A percentile compares a stretch with the other conserved stretches of the same genome.
phyloP scores from a whole-genome alignment of 257 asterid genomes.

The Nicotiana attenuata region DNA sequence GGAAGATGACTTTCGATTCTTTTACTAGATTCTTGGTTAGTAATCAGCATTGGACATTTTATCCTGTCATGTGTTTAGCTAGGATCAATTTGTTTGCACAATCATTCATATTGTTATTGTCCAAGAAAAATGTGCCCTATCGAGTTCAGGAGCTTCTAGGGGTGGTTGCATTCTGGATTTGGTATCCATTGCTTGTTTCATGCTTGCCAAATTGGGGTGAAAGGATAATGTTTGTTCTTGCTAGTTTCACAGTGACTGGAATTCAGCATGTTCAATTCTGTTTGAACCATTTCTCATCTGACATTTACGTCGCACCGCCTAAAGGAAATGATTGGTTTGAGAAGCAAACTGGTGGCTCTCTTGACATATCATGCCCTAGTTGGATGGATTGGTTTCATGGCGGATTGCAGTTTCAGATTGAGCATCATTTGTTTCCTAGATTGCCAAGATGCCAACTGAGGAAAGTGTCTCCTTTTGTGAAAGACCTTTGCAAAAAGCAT shows the following conservation, averaged over 20 bases:
- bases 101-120: conserved; percentile 43
- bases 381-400: conserved; percentile 99
- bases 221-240: conserved; percentile 42
- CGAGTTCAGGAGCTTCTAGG: conserved; percentile 55
- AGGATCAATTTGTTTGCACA: conserved; percentile 68
- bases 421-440: conserved; percentile 81
- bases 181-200: conserved; percentile 81
- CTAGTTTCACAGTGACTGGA: conserved; percentile 56
- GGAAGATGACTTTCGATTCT: conserved; percentile 47
- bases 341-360: conserved; percentile 69
- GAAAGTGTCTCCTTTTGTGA: conserved; percentile 58
- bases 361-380: conserved; percentile 49
- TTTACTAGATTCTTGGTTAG: conserved; percentile 57
- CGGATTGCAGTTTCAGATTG: conserved; percentile 82
- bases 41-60: conserved; percentile 73
- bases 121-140: conserved; percentile 46
- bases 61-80: conserved; percentile 82
- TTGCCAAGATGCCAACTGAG: conserved; percentile 72
- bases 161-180: conserved; percentile 63
- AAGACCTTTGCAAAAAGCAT: conserved; percentile 81
- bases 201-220: conserved; percentile 64
- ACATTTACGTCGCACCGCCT: conserved; percentile 60
- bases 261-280: conserved; percentile 81
- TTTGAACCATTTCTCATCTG: conserved; percentile 70
- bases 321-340: conserved; percentile 83